Conservation (phyloP, 2,329 filamentous ascomycete species). For the Cladosporium sp. region DNA sequence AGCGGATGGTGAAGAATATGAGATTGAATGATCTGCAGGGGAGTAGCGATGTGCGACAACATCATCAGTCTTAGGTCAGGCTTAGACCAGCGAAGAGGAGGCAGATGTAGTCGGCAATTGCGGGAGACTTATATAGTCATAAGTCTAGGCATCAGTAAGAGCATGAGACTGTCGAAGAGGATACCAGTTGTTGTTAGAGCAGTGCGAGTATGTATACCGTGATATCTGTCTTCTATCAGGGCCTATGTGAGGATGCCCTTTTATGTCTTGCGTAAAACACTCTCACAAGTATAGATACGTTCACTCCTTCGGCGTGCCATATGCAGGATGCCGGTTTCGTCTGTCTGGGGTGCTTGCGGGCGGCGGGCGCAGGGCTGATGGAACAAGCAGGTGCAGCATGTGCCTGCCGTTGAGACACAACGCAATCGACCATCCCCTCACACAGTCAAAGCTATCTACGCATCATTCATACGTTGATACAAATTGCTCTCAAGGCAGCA, state of each 20-base stretch:
- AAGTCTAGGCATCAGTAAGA: background rate
- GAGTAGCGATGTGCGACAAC: background rate
- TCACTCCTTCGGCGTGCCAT: background rate
- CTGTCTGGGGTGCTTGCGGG: background rate
- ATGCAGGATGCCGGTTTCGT: background rate
- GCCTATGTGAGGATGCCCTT: no score
- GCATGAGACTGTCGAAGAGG: background rate
- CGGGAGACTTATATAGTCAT: no score
- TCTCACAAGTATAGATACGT: background rate
- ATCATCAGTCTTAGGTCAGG: background rate
- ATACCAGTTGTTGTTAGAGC: background rate
- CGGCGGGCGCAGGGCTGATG: background rate
- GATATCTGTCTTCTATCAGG: no score
- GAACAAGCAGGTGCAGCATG: conserved; percentile 1
- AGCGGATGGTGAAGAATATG: no score
- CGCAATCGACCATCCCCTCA: background rate
- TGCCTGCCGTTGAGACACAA: conserved; percentile 10
- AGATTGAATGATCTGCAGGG: background rate
- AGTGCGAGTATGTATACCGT: background rate
- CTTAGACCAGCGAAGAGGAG: background rate
- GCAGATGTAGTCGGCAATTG: background rate
- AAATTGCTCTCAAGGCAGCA: background rate
- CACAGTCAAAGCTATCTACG: no score
- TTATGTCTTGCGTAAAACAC: no score
- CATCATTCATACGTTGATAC: no score